phyloP scores from a whole-genome alignment of 192 early-diverging fungal species.

The Obelidium mucronatum region DNA sequence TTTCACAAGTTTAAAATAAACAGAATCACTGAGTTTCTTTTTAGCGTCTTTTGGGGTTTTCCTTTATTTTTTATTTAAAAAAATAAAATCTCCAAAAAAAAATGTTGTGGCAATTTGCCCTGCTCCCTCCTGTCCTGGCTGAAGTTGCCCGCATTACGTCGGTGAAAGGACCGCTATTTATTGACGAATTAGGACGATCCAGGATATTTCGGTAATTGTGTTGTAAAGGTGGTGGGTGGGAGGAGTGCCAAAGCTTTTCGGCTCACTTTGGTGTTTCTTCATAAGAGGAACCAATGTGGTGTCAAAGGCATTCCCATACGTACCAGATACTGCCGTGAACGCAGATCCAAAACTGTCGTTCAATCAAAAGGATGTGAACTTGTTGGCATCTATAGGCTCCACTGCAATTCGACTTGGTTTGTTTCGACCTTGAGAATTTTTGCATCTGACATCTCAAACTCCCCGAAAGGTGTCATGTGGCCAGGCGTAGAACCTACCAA shows the following conservation, averaged over 20 bases:
- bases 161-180: constrained; percentile 13
- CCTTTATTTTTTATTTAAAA: too few species aligned
- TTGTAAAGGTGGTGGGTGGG: not conserved
- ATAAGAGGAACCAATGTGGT: constrained; percentile 25
- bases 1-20: too few species aligned
- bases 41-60: too few species aligned
- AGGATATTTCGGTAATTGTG: constrained; percentile 27
- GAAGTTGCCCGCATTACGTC: constrained; percentile 33
- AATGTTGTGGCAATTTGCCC: too few species aligned
- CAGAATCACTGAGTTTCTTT: too few species aligned
- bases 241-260: too few species aligned
- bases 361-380: constrained; percentile 23
- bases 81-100: too few species aligned
- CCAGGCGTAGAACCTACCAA: constrained; percentile 68
- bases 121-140: too few species aligned
- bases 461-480: constrained; percentile 55
- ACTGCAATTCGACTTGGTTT: constrained; percentile 27
- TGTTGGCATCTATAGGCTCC: not conserved
- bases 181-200: constrained; percentile 34
- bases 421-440: constrained; percentile 39
- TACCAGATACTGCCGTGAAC: constrained; percentile 12
- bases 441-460: too few species aligned
- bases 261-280: not conserved
- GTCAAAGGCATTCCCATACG: constrained; percentile 16
- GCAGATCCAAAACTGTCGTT: constrained; percentile 25